A percentile compares a stretch with the other conserved stretches of the same genome.
phyloP scores from a whole-genome alignment of 352 stramenopile genomes.

The Phytophthora colocasiae region DNA sequence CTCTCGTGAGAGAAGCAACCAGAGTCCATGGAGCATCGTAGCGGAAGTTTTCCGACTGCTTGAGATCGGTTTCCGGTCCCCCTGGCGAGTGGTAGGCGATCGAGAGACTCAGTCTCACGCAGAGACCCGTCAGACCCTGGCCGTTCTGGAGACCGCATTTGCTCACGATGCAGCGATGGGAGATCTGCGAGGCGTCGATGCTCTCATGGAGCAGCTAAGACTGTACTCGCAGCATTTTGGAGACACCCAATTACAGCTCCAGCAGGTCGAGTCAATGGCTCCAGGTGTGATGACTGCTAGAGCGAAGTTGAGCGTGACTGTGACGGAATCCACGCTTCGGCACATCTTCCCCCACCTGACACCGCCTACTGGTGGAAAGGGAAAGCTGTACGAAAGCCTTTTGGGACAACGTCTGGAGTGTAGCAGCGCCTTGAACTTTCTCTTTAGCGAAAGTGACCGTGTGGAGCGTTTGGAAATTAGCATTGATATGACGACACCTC shows the following conservation, averaged over 20 bases:
- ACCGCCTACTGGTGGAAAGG: not conserved
- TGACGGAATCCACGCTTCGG: conserved; percentile 27
- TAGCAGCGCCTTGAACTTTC: conserved; percentile 15
- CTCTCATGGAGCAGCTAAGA: conserved; percentile 24
- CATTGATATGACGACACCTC: conserved; percentile 9
- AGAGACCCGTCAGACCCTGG: conserved; percentile 6
- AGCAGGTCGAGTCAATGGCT: conserved; percentile 18
- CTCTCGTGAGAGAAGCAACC: conserved; percentile 25
- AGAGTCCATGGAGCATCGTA: conserved; percentile 26
- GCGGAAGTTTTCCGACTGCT: conserved; percentile 24
- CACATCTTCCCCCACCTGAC: conserved; percentile 14
- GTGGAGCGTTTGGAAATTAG: conserved; percentile 17
- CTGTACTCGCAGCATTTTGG: conserved; percentile 26
- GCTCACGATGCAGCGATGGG: conserved; percentile 21
- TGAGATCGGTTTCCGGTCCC: conserved; percentile 20
- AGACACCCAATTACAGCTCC: conserved; percentile 12
- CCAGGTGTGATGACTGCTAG: conserved; percentile 21
- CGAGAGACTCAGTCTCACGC: conserved; percentile 18
- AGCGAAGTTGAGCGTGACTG: conserved; percentile 22
- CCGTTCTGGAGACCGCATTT: conserved; percentile 19
- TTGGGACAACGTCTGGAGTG: conserved; percentile 23
- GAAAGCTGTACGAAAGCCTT: conserved; percentile 10
- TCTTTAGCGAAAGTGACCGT: conserved; percentile 13
- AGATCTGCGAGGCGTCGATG: conserved; percentile 7
- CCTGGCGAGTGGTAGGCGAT: conserved; percentile 11